phyloP scores from a whole-genome alignment of 2,329 filamentous ascomycete species.

The Graphiopsis chlorocephala region DNA sequence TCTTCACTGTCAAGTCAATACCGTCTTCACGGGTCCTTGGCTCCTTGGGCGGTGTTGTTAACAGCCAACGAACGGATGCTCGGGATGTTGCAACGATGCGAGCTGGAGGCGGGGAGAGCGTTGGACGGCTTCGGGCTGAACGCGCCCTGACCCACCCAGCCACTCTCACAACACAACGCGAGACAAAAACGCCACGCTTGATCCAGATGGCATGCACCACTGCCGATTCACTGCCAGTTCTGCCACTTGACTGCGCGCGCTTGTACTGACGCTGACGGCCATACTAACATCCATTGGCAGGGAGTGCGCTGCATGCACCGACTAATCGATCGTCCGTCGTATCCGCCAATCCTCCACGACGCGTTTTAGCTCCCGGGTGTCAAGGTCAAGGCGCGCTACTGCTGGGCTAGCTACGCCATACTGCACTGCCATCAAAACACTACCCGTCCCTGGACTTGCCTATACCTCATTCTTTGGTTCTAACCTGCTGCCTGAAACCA shows the following conservation, averaged over 20 bases:
- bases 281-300: background rate
- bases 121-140: background rate
- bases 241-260: background rate
- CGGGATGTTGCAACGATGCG: background rate
- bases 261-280: background rate
- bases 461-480: slow-evolving; percentile 5
- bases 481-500: slow-evolving; percentile 12
- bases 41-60: background rate
- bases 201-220: slow-evolving; percentile 5
- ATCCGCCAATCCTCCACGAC: slow-evolving; percentile 2
- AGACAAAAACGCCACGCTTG: background rate
- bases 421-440: slow-evolving; percentile 9
- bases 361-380: slow-evolving; percentile 9
- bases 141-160: background rate
- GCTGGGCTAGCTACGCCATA: slow-evolving; percentile 8
- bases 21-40: background rate
- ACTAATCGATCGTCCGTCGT: background rate
- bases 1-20: background rate
- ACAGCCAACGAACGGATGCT: too few species aligned
- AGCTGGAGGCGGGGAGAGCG: background rate
- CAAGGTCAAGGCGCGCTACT: background rate
- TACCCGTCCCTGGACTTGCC: background rate
- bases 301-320: background rate
- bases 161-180: background rate
- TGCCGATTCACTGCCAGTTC: slow-evolving; percentile 8